Evolutionary conservation across 345 rosid species (phyloP), one percentile per base, ranked within the genome.

Genomic region (Mercurialis annua): DNA sequence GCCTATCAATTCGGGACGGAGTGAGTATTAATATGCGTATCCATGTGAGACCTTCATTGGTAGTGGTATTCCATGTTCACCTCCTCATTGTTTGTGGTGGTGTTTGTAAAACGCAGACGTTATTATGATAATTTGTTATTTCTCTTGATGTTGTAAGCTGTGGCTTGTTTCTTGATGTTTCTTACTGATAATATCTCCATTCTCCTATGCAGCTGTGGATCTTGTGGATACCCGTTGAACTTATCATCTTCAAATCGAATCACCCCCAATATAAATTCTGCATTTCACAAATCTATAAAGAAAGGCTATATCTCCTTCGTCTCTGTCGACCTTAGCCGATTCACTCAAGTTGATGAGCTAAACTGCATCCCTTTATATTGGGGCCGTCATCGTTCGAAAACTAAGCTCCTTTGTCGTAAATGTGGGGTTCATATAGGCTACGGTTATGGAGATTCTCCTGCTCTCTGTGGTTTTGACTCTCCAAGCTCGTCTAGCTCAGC

Each of bases 401-500:
- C 82, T 27, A 86, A 82, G 78, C 86, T 86, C 64, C 84, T 82
- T 18, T 84, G 87, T 71, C 87, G 87, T 56, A 88, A 75, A 81
- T 86, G 86, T 26, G 89, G 87, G 65, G 82, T 65, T 74, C 84
- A 82, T 65, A 76, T 88, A 38, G 94, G 94, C 74, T 80, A 82
- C 42, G 89, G 82, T 20, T 76, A 82, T 9, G 81, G 86, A 33
- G 83, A 78, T 74, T 74, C 87, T n/a, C 71, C 76, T 20, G 82
- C 82, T 52, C 76, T 87, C 3, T 85, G 90, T 27, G 80, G 88
- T 77, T 75, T 77, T 69, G 83, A 85, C 59, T 82, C 86, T 51
- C 78, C 81, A 18, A 67, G 78, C 67, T 60, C 85, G 44, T 68
- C 82, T 33, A 57, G 58, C 40, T 73, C 81, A 8, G 77, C 75